Percentiles rank a stretch among this genome's conserved stretches.
phyloP scores from a whole-genome alignment of 768 basidiomycete genomes.

The Fomitopsis serialis region DNA sequence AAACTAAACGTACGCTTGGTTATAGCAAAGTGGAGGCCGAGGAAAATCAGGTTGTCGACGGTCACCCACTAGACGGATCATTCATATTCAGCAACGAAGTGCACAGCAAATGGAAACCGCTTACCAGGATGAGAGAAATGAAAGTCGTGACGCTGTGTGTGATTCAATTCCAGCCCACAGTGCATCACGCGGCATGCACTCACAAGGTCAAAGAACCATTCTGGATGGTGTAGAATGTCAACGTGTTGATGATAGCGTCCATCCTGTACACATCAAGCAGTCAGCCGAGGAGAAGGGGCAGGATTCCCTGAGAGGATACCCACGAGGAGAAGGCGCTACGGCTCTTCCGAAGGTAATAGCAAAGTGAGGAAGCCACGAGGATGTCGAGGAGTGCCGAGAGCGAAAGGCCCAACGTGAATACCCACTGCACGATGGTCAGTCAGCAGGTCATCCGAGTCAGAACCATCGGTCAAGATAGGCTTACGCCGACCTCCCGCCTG shows the following conservation, averaged over 20 bases:
- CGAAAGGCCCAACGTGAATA: slow-evolving; percentile 17
- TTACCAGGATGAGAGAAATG: slow-evolving; percentile 17
- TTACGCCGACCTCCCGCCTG: background rate
- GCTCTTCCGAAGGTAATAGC: slow-evolving; percentile 18
- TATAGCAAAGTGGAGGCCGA: slow-evolving; percentile 19
- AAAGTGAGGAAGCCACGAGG: slow-evolving; percentile 18
- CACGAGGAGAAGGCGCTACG: slow-evolving; percentile 15
- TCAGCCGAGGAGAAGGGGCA: background rate
- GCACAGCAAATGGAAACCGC: background rate
- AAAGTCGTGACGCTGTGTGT: slow-evolving; percentile 12
- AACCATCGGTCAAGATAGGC: background rate
- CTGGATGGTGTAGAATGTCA: slow-evolving; percentile 20
- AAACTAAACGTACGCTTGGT: slow-evolving; percentile 15
- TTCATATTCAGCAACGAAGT: background rate
- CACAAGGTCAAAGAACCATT: slow-evolving; percentile 21
- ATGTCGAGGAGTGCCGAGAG: slow-evolving; percentile 21
- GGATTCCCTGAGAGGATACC: background rate
- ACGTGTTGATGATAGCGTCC: slow-evolving; percentile 16
- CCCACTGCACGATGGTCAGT: background rate
- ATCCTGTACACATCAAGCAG: slow-evolving; percentile 11
- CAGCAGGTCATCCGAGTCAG: too few relatives aligned
- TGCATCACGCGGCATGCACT: background rate
- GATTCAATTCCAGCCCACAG: background rate
- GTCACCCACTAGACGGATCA: slow-evolving; percentile 16
- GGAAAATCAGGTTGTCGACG: slow-evolving; percentile 17